Percentiles rank a stretch among this genome's conserved stretches.
phyloP scores from a whole-genome alignment of 139 green algal species.

The Chlamydomonas schloesseri region DNA sequence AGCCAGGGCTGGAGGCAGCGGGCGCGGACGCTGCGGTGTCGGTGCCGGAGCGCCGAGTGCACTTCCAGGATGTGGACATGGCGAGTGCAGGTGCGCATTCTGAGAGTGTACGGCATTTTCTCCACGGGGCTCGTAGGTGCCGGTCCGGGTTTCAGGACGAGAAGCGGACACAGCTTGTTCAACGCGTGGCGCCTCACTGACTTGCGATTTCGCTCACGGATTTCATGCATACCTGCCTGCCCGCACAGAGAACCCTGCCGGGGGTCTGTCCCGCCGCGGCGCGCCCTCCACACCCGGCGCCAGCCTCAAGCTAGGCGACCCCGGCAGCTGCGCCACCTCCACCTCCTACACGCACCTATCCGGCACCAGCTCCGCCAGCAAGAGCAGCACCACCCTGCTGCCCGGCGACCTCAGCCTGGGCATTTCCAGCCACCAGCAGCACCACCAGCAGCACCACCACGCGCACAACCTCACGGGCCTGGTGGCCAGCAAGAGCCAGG shows the following conservation, averaged over 20 bases:
- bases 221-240: too few relatives aligned
- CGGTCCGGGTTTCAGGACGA: too few relatives aligned
- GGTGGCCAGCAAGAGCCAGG: conserved; percentile 29
- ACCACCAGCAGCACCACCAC: too few relatives aligned
- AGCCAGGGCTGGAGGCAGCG: conserved; percentile 1
- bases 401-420: conserved; percentile 16
- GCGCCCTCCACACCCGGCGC: conserved; percentile 7
- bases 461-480: not conserved
- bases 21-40: conserved; percentile 1
- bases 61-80: conserved; percentile 32
- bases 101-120: too few relatives aligned
- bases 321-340: not conserved
- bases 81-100: too few relatives aligned
- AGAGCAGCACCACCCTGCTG: conserved; percentile 18
- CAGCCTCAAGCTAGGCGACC: not conserved
- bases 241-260: too few relatives aligned
- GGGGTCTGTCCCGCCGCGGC: too few relatives aligned
- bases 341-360: conserved; percentile 6
- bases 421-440: conserved; percentile 15
- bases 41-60: conserved; percentile 17
- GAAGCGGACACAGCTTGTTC: too few relatives aligned
- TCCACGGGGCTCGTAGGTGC: too few relatives aligned
- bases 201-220: too few relatives aligned
- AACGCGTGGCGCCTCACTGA: too few relatives aligned
- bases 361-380: conserved; percentile 19